phyloP scores from a whole-genome alignment of 2,329 filamentous ascomycete genomes.

The Penicillium fuscoglaucum region DNA sequence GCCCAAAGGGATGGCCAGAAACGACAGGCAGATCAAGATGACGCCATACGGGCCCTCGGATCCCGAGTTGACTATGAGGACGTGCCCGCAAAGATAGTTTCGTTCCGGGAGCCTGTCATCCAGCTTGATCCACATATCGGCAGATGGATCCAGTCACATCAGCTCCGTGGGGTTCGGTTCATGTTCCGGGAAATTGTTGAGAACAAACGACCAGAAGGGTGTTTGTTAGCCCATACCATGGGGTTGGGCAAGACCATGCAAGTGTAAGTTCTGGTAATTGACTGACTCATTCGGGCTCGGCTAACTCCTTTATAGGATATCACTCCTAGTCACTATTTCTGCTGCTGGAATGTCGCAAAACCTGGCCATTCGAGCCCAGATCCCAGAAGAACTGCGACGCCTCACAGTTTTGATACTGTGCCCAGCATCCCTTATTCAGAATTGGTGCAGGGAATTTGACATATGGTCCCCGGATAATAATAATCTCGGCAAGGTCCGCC shows the following conservation, averaged over 20 bases:
- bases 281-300: no score
- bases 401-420: conserved; percentile 72
- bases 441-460: conserved; percentile 77
- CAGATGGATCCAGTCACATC: conserved; percentile 69
- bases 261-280: conserved; percentile 50
- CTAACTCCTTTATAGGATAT: conserved; percentile 54
- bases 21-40: conserved; percentile 53
- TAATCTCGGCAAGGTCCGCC: conserved; percentile 54
- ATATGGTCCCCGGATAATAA: conserved; percentile 63
- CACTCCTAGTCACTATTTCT: conserved; percentile 72
- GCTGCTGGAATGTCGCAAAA: conserved; percentile 64
- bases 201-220: conserved; percentile 66
- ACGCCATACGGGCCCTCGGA: no score
- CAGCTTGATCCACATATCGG: conserved; percentile 64
- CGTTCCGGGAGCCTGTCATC: conserved; percentile 46
- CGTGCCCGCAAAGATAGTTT: conserved; percentile 23
- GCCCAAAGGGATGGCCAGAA: conserved; percentile 55
- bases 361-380: conserved; percentile 59
- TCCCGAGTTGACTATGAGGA: no score
- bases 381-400: conserved; percentile 64
- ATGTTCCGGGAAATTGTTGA: conserved; percentile 82
- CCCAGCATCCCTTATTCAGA: conserved; percentile 71
- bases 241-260: conserved; percentile 93
- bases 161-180: conserved; percentile 78
- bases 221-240: conserved; percentile 85